Base-by-base conservation (phyloP, 306 rosid genomes). In the Casuarina cunninghamiana region DNA sequence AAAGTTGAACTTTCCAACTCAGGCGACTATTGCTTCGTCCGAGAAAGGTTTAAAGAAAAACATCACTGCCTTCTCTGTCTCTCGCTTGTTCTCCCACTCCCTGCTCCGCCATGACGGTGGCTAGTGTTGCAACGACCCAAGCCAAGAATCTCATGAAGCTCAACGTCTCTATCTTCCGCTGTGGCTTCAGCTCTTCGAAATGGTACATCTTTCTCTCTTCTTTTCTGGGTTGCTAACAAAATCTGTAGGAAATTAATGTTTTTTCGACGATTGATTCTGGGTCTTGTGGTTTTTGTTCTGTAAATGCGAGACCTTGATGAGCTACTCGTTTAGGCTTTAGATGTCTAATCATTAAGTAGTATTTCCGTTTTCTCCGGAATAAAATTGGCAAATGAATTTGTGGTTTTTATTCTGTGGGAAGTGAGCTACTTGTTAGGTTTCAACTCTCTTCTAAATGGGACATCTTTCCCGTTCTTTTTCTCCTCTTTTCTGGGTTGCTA, bases 131-230 rank as follows among this genome's bases (percentile, higher is more conserved):
- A 78, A 68, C 93, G 1, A 44, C 85, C 69, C 91, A 79, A 51
- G 79, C 96, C 85, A 82, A 81, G 90, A 89, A 81, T 77, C 80
- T 93, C 63, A 15, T 96, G 74, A 93, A 91, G 87, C 79, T 91
- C 57, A 83, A 91, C 50, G 63, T 89, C 75, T 76, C 91, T 0
- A 86, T 96, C 67, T 87, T 96, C 84, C 86, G 94, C 16, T 50
- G 82, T 46, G 87, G 96, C 72, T 96, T 93, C 90, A 91, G 89
- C 85, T 84, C 99, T 74, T 90, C 98, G 74, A 96, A 93, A 91
- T 96, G 99, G 99, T 92, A 83, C 74, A 46, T 72, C 4, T 5
- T 48, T 32, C 57, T 26, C 5, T 41, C 39, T 69, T 12, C 16
- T 41, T 51, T 46, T 81, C 32, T 61, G 26, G 32, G 19, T 68